phyloP scores from a whole-genome alignment of 352 stramenopile species.

The Phytophthora cactorum region DNA sequence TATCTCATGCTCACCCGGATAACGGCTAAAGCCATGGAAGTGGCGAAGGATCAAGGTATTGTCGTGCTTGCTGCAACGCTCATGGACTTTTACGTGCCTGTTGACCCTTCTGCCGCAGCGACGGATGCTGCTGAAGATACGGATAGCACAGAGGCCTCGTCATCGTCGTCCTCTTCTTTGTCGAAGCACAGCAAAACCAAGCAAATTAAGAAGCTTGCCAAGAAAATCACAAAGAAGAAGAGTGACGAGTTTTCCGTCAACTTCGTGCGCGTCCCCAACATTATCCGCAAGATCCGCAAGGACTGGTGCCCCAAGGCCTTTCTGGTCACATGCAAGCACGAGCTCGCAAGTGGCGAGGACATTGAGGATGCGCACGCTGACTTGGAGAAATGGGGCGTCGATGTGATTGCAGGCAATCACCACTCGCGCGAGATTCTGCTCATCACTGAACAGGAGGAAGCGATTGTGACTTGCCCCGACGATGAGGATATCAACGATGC shows the following conservation, averaged over 20 bases:
- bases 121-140: conserved; percentile 8
- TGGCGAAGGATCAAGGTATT: conserved; percentile 66
- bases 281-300: conserved; percentile 83
- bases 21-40: conserved; percentile 59
- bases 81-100: conserved; percentile 83
- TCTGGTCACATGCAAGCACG: conserved; percentile 80
- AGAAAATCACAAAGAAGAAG: conserved; percentile 48
- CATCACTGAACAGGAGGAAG: conserved; percentile 83
- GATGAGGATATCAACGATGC: conserved; percentile 84
- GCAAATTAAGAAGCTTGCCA: conserved; percentile 41
- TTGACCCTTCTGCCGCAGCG: conserved; percentile 28
- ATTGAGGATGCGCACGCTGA: conserved; percentile 73
- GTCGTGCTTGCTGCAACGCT: conserved; percentile 79
- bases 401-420: conserved; percentile 79
- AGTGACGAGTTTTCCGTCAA: conserved; percentile 77
- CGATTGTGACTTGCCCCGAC: conserved; percentile 75
- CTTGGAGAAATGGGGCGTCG: conserved; percentile 82
- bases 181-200: conserved; percentile 37
- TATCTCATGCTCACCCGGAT: conserved; percentile 79
- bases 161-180: conserved; percentile 24
- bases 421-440: conserved; percentile 73
- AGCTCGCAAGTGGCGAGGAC: conserved; percentile 69
- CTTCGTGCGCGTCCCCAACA: conserved; percentile 80
- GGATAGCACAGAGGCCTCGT: conserved; percentile 13
- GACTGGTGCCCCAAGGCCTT: conserved; percentile 85